Evolutionary conservation across 2,329 filamentous ascomycete species (phyloP).

Genomic region (Claviceps purpurea): DNA sequence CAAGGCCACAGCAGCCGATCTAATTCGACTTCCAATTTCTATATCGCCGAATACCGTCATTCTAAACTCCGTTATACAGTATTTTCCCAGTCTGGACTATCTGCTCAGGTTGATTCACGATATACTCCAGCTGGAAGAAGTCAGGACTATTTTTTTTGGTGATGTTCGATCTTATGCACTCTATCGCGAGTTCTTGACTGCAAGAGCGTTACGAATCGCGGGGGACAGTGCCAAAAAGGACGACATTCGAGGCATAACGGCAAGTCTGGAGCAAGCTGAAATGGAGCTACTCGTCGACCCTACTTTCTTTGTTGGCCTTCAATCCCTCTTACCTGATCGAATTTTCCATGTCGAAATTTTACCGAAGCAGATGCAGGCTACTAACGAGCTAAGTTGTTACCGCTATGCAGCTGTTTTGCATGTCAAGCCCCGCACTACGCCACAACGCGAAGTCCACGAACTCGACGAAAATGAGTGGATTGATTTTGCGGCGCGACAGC

Average conservation of each 20-base stretch:
- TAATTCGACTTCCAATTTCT: background rate
- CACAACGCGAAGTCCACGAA: background rate
- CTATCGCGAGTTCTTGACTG: constrained; percentile 7
- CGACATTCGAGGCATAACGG: constrained; percentile 2
- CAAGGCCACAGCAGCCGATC: background rate
- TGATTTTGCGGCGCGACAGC: background rate
- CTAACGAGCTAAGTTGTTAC: constrained; percentile 14
- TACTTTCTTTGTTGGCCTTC: constrained; percentile 12
- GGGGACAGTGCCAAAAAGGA: background rate
- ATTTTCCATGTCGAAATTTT: constrained; percentile 14
- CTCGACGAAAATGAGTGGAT: background rate
- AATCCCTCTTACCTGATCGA: constrained; percentile 5
- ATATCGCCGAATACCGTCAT: constrained; percentile 9
- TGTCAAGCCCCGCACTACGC: constrained; percentile 2
- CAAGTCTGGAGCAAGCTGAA: constrained; percentile 8
- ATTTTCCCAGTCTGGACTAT: constrained; percentile 16
- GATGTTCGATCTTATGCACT: constrained; percentile 11
- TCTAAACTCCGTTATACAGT: constrained; percentile 16
- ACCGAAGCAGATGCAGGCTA: constrained; percentile 14
- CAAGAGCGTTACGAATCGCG: background rate
- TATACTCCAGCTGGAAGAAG: background rate
- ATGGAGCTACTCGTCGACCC: constrained; percentile 14
- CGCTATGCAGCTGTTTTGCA: constrained; percentile 14
- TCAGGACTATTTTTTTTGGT: constrained; percentile 9
- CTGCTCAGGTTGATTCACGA: constrained; percentile 8